phyloP scores from a whole-genome alignment of 2,329 filamentous ascomycete genomes.

The Lasiodiplodia citricola region DNA sequence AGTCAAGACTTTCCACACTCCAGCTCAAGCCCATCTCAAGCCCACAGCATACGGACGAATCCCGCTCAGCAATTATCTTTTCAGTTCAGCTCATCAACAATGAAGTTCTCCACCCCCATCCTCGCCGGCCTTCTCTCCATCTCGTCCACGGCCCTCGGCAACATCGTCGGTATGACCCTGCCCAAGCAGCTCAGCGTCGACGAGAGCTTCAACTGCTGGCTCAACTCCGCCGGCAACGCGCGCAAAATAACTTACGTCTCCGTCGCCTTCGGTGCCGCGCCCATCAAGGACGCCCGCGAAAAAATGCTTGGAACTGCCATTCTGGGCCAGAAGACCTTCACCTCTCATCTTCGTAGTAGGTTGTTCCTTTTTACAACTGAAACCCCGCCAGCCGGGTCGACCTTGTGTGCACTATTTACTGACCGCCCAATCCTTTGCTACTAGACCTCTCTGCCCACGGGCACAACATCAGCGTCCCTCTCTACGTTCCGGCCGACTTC shows the following conservation, averaged over 20 bases:
- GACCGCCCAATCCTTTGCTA: not conserved
- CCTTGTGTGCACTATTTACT: not conserved
- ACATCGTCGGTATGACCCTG: conserved; percentile 53
- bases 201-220: conserved; percentile 43
- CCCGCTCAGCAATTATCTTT: not conserved
- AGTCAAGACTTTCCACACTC: not conserved
- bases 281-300: conserved; percentile 33
- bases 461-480: conserved; percentile 34
- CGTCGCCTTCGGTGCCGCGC: conserved; percentile 49
- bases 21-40: not conserved
- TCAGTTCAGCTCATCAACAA: conserved; percentile 14
- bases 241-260: conserved; percentile 53
- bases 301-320: conserved; percentile 37
- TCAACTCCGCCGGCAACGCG: conserved; percentile 51
- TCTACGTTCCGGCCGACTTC: conserved; percentile 30
- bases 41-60: not conserved
- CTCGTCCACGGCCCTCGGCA: conserved; percentile 39
- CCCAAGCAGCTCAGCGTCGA: conserved; percentile 50
- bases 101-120: conserved; percentile 31
- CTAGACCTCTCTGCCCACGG: conserved; percentile 31
- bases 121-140: conserved; percentile 30
- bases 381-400: no score
- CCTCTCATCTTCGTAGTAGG: not conserved
- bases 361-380: not conserved
- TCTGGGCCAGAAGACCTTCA: conserved; percentile 2